Conservation (phyloP, 2,329 filamentous ascomycete species). For the Incumbomyces delicatus region DNA sequence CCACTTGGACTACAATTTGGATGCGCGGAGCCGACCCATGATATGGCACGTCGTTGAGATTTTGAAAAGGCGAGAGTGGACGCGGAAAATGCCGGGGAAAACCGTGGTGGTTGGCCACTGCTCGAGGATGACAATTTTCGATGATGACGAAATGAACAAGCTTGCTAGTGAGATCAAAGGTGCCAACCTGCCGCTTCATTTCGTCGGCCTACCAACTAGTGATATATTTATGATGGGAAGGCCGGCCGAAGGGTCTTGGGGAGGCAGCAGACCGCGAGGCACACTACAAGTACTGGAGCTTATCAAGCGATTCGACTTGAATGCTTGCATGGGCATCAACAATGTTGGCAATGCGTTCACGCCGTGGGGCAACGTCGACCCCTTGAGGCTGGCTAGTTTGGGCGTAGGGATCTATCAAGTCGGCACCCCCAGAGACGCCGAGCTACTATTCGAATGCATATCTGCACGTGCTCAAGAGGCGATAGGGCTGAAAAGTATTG, state of each 20-base stretch:
- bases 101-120: slow-evolving; percentile 59
- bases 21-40: slow-evolving; percentile 39
- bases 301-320: slow-evolving; percentile 48
- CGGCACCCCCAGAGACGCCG: slow-evolving; percentile 50
- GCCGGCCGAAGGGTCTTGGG: slow-evolving; percentile 19
- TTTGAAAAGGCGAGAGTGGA: slow-evolving; percentile 45
- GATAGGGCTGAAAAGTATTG: slow-evolving; percentile 23
- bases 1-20: slow-evolving; percentile 62
- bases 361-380: slow-evolving; percentile 58
- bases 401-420: slow-evolving; percentile 60
- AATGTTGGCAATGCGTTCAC: slow-evolving; percentile 70
- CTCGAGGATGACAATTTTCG: slow-evolving; percentile 53
- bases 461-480: slow-evolving; percentile 34
- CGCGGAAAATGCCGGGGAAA: slow-evolving; percentile 25
- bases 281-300: slow-evolving; percentile 54
- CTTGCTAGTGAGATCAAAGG: slow-evolving; percentile 41
- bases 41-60: slow-evolving; percentile 46
- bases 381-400: slow-evolving; percentile 51
- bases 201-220: slow-evolving; percentile 61
- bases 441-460: slow-evolving; percentile 48
- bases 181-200: slow-evolving; percentile 48
- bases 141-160: slow-evolving; percentile 38
- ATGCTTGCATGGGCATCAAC: slow-evolving; percentile 56
- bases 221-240: slow-evolving; percentile 63
- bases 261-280: slow-evolving; percentile 39